Percentiles rank a stretch among this genome's conserved stretches.
phyloP scores from a whole-genome alignment of 352 stramenopile genomes.

The Globisporangium alternatum region DNA sequence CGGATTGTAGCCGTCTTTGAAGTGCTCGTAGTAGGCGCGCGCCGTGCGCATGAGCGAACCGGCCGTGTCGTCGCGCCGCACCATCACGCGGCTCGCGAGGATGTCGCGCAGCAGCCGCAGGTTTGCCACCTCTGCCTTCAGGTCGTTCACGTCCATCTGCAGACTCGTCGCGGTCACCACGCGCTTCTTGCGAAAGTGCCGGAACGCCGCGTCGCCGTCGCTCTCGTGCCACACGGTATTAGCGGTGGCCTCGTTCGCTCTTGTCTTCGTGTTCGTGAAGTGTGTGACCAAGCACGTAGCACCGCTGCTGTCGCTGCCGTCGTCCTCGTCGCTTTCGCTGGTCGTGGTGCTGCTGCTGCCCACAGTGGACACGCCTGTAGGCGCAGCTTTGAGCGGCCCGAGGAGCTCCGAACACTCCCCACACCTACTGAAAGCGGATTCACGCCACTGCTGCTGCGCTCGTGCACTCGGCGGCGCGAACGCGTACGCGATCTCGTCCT shows the following conservation, averaged over 20 bases:
- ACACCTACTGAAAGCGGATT: background rate
- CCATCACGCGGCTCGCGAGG: constrained; percentile 17
- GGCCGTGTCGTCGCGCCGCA: constrained; percentile 10
- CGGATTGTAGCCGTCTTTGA: constrained; percentile 10
- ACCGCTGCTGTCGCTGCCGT: background rate
- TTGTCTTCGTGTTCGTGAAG: background rate
- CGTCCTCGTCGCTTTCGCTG: background rate
- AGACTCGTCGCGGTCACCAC: constrained; percentile 14
- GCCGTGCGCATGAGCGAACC: constrained; percentile 13
- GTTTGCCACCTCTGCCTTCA: constrained; percentile 25
- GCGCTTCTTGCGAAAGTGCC: constrained; percentile 16
- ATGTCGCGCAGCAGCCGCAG: constrained; percentile 17
- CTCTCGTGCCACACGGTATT: background rate
- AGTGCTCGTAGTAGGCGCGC: constrained; percentile 11
- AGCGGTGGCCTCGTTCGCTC: background rate
- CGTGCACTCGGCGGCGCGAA: constrained; percentile 5
- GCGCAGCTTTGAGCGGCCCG: background rate
- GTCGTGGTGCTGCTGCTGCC: background rate
- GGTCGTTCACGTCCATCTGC: constrained; percentile 21
- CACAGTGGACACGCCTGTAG: background rate
- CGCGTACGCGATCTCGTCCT: constrained; percentile 15
- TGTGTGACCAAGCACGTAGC: background rate
- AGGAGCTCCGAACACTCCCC: background rate
- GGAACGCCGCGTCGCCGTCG: background rate
- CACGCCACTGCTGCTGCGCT: background rate